Evolutionary conservation across 495 filamentous ascomycete species (phyloP).

Genomic region (Clohesyomyces aquaticus): DNA sequence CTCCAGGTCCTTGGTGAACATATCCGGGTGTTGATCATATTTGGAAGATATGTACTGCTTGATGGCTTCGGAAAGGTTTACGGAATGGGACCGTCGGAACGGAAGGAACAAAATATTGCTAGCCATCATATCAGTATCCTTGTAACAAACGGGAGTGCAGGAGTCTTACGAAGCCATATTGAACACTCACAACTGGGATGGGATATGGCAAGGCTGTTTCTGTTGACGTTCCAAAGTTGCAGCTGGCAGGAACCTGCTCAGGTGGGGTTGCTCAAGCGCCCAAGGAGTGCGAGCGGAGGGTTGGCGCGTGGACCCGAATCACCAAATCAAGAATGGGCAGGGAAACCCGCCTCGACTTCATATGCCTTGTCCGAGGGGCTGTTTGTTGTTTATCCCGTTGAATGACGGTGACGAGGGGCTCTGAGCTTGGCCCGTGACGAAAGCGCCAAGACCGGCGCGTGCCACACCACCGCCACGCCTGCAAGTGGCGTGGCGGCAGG

Average conservation of each 20-base stretch:
- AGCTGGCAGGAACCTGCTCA: too few relatives aligned
- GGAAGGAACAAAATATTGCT: slow-evolving; percentile 66
- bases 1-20: slow-evolving; percentile 90
- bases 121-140: slow-evolving; percentile 27
- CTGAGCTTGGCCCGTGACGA: neutral
- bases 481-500: too few relatives aligned
- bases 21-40: slow-evolving; percentile 98
- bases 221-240: too few relatives aligned
- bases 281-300: slow-evolving; percentile 10
- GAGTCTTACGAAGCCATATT: slow-evolving; percentile 40
- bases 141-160: neutral
- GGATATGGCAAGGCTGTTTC: neutral
- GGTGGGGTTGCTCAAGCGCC: too few relatives aligned
- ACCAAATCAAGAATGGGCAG: too few relatives aligned
- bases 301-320: neutral
- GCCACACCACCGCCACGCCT: too few relatives aligned
- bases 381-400: neutral
- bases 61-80: slow-evolving; percentile 79
- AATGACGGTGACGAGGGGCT: neutral
- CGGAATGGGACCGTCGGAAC: slow-evolving; percentile 79
- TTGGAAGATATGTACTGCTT: slow-evolving; percentile 96
- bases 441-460: neutral
- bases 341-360: too few relatives aligned
- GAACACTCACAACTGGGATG: neutral
- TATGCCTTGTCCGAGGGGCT: neutral